phyloP scores from a whole-genome alignment of 169 alveolate species.

The Plasmodium gallinaceum region DNA sequence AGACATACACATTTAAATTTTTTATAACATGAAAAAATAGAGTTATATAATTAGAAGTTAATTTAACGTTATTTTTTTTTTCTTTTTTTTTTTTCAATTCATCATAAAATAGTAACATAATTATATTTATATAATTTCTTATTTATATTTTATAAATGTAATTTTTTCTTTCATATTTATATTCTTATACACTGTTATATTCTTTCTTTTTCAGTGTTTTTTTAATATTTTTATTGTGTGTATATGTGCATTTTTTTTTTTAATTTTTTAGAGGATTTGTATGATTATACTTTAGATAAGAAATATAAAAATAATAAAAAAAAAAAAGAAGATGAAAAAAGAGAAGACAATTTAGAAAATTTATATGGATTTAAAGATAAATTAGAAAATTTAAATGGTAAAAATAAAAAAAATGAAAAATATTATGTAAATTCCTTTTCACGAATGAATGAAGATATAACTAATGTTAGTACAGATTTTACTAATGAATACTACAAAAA shows the following conservation, averaged over 20 bases:
- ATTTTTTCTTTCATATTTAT: not conserved
- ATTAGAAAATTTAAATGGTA: conserved; percentile 1
- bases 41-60: not conserved
- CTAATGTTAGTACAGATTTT: conserved; percentile 63
- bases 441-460: conserved; percentile 30
- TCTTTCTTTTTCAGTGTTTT: not conserved
- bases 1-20: not conserved
- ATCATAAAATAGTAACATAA: not conserved
- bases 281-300: conserved; percentile 9
- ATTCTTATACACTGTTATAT: not conserved
- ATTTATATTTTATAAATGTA: not conserved
- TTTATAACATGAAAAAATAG: not conserved
- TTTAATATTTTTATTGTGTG: not conserved
- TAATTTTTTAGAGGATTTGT: conserved; percentile 26
- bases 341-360: conserved; percentile 39
- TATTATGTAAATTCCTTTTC: conserved; percentile 21
- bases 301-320: conserved; percentile 4
- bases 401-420: conserved; percentile 12
- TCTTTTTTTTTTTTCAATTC: not conserved
- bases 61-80: not conserved
- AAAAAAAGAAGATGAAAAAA: conserved; percentile 31
- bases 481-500: conserved; percentile 26
- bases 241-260: not conserved
- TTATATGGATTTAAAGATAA: conserved; percentile 16
- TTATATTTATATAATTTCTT: not conserved